Base-by-base conservation (phyloP, 75 land plant genomes). In the Selaginella moellendorffii region DNA sequence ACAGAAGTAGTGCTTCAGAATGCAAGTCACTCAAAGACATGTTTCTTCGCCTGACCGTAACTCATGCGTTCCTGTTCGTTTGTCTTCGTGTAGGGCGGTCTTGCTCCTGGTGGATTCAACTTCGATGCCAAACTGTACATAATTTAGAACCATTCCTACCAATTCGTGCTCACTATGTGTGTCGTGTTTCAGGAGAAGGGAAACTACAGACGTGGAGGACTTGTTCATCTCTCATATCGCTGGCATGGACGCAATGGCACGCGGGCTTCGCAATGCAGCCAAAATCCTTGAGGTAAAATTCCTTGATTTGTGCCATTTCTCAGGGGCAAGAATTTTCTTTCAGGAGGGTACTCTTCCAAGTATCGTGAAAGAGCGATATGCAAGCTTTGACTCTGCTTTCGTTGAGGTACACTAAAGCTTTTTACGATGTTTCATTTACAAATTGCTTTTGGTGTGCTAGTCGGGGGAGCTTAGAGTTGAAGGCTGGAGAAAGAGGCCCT, bases 61-160 rank as follows among this genome's bases (percentile, higher is more conserved):
- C 5, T n/a, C n/a, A n/a, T n/a, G n/a, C n/a, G n/a, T n/a, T n/a
- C n/a, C n/a, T n/a, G n/a, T n/a, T n/a, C n/a, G n/a, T n/a, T n/a
- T n/a, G n/a, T n/a, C n/a, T n/a, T n/a, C n/a, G n/a, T n/a, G n/a
- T n/a, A n/a, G n/a, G n/a, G n/a, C 53, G 97, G 97, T 2, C 75
- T 92, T 29, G 86, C 97, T 31, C 95, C 97, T 29, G 97, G 97
- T 65, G 97, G 97, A 46, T 88, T 92, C 81, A 92, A 92, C 74
- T 92, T 92, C 62, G 97, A 92, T 70, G 97, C 97, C 0, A 92
- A 92, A 85, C 53, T 92, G 97, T 92, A 12, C n/a, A n/a, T n/a
- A n/a, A n/a, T n/a, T n/a, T n/a, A n/a, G n/a, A n/a, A n/a, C n/a
- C n/a, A n/a, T n/a, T n/a, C n/a, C n/a, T n/a, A n/a, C n/a, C n/a